Conservation (phyloP, 192 early-diverging fungal genomes). For the Coemansia sp. region DNA sequence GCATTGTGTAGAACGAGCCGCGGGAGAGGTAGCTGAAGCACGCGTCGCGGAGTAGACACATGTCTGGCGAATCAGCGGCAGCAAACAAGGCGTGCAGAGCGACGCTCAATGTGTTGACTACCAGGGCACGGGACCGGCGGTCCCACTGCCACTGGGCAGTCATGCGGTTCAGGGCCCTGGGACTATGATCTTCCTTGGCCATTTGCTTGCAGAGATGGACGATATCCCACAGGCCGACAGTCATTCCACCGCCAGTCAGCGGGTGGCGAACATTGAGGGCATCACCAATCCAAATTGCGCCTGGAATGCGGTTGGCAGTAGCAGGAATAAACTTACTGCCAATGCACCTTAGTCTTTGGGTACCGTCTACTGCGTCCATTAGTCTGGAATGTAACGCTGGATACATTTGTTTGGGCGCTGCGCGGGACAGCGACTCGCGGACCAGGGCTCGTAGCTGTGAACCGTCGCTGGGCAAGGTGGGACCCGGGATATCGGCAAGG, state of each 20-base stretch:
- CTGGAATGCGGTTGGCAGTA: constrained; percentile 67
- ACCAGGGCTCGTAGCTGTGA: constrained; percentile 50
- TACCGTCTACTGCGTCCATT: constrained; percentile 64
- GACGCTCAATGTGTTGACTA: constrained; percentile 90
- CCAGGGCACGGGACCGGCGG: constrained; percentile 67
- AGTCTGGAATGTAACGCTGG: constrained; percentile 63
- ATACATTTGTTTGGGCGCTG: constrained; percentile 74
- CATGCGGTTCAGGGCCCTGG: constrained; percentile 48
- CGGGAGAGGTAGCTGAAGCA: constrained; percentile 88
- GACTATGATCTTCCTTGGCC: neutral
- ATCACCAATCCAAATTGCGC: constrained; percentile 89
- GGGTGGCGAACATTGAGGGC: constrained; percentile 97
- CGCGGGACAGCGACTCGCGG: constrained; percentile 62
- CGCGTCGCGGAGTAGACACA: constrained; percentile 76
- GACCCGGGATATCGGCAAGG: constrained; percentile 91
- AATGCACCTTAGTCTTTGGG: constrained; percentile 79
- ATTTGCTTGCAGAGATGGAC: constrained; percentile 69
- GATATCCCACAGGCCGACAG: constrained; percentile 92
- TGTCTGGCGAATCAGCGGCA: constrained; percentile 62
- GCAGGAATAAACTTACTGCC: constrained; percentile 92
- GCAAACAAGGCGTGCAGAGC: constrained; percentile 93
- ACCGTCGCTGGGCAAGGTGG: constrained; percentile 67
- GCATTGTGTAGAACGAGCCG: constrained; percentile 79
- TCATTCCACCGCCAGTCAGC: constrained; percentile 97
- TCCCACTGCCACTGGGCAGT: constrained; percentile 74